Evolutionary conservation across 2,329 filamentous ascomycete genomes (phyloP).

Genomic region (Bipolaris sorokiniana): DNA sequence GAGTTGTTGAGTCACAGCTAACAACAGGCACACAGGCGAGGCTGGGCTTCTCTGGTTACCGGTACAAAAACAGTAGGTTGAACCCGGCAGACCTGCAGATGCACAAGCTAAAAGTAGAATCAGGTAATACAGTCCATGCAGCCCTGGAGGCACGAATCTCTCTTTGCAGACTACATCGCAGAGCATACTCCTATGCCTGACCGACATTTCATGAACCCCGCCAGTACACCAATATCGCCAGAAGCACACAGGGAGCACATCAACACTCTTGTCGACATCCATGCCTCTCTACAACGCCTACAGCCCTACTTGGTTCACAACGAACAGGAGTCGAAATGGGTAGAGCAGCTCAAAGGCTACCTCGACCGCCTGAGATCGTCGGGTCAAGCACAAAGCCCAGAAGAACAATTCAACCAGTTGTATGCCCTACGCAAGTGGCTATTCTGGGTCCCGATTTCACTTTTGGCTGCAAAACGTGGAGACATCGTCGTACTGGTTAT

Average conservation of each 20-base stretch:
- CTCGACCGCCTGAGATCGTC: conserved; percentile 54
- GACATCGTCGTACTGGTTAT: conserved; percentile 81
- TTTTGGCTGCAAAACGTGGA: conserved; percentile 76
- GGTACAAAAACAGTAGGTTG: conserved; percentile 81
- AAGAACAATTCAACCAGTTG: conserved; percentile 87
- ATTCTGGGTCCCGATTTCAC: conserved; percentile 90
- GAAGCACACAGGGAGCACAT: conserved; percentile 62
- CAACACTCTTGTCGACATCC: conserved; percentile 48
- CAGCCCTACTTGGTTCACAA: conserved; percentile 52
- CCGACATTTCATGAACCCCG: conserved; percentile 63
- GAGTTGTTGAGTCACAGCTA: conserved; percentile 6
- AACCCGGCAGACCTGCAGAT: neutral
- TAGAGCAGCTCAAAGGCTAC: conserved; percentile 56
- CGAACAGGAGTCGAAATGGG: conserved; percentile 57
- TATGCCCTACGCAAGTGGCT: conserved; percentile 90
- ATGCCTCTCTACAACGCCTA: conserved; percentile 52
- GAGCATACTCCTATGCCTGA: conserved; percentile 64
- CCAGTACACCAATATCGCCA: conserved; percentile 68
- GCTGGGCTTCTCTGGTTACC: conserved; percentile 91
- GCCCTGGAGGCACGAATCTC: conserved; percentile 86
- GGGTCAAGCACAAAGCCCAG: conserved; percentile 59
- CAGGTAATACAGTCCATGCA: conserved; percentile 92
- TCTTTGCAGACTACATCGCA: conserved; percentile 81
- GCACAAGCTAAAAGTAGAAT: conserved; percentile 16
- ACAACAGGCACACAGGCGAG: conserved; percentile 65